Percentiles rank a stretch among this genome's conserved stretches.
Evolutionary conservation across 768 basidiomycete species (phyloP).

Genomic region (Auricularia heimuer): DNA sequence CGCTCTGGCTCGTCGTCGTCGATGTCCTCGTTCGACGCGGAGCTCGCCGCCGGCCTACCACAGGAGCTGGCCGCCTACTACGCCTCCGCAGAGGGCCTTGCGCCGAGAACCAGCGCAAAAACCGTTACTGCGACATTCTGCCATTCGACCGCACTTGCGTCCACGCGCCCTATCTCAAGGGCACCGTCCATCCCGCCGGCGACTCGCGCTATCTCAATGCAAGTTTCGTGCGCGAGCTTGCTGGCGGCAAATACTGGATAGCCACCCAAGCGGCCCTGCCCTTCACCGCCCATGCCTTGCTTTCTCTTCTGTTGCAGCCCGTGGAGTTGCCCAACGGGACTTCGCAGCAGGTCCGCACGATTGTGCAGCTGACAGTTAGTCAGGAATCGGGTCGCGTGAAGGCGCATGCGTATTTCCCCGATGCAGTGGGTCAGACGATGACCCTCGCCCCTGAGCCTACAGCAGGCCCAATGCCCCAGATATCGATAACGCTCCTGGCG

Average conservation of each 20-base stretch:
- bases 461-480: slow-evolving; percentile 39
- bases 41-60: slow-evolving; percentile 8
- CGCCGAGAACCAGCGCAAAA: slow-evolving; percentile 35
- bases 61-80: slow-evolving; percentile 36
- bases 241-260: slow-evolving; percentile 73
- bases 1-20: slow-evolving; percentile 19
- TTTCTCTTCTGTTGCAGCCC: slow-evolving; percentile 55
- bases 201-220: slow-evolving; percentile 65
- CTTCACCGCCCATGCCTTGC: slow-evolving; percentile 61
- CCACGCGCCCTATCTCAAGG: slow-evolving; percentile 27
- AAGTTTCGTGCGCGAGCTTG: slow-evolving; percentile 71
- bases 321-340: slow-evolving; percentile 21
- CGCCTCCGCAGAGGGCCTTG: slow-evolving; percentile 41
- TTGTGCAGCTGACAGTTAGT: slow-evolving; percentile 73
- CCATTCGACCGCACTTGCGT: slow-evolving; percentile 81
- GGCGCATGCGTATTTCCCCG: slow-evolving; percentile 71
- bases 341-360: slow-evolving; percentile 42
- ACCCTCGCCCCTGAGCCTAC: slow-evolving; percentile 27
- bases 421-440: slow-evolving; percentile 38
- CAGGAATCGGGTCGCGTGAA: slow-evolving; percentile 63
- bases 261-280: slow-evolving; percentile 76
- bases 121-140: slow-evolving; percentile 65
- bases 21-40: slow-evolving; percentile 13
- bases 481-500: slow-evolving; percentile 50
- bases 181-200: slow-evolving; percentile 4